These are phyloP conservation scores for Volvariella surrecta DNA, from an alignment of 1,284 basidiomycete species.

Conservation along the genomic window DNA sequence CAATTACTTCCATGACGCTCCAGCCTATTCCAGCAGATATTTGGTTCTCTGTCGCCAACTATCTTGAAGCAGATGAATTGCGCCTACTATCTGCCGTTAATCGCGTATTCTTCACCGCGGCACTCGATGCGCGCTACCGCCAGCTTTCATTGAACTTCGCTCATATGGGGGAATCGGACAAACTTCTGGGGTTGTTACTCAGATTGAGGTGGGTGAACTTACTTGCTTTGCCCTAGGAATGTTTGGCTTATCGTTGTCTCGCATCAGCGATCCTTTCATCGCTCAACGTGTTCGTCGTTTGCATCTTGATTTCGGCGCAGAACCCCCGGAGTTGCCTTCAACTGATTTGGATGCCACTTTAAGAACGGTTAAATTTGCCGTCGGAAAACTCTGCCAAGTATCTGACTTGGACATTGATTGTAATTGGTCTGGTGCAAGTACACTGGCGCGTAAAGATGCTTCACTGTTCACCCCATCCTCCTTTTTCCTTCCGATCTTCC, in stretches of 20 bases:
- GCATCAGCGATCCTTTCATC: neutral
- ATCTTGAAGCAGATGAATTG: neutral
- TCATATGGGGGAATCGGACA: neutral
- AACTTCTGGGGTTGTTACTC: neutral
- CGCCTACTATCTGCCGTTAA: neutral
- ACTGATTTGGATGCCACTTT: too few species aligned
- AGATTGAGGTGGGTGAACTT: neutral
- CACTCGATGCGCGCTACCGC: neutral
- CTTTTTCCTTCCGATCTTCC: neutral
- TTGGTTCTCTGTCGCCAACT: neutral
- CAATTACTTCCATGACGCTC: too few species aligned
- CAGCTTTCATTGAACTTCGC: neutral
- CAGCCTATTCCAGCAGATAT: neutral
- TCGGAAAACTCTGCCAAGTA: too few species aligned
- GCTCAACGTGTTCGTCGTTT: neutral
- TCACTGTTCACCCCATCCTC: neutral
- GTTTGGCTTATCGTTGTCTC: neutral
- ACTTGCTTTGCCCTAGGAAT: neutral
- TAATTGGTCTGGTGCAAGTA: neutral
- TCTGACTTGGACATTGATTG: neutral
- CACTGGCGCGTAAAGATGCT: neutral
- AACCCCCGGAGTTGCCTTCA: neutral
- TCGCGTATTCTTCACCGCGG: neutral
- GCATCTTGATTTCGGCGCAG: neutral
- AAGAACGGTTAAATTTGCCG: too few species aligned